Base-by-base conservation (phyloP, 345 rosid species). In the Moricandia arvensis region DNA sequence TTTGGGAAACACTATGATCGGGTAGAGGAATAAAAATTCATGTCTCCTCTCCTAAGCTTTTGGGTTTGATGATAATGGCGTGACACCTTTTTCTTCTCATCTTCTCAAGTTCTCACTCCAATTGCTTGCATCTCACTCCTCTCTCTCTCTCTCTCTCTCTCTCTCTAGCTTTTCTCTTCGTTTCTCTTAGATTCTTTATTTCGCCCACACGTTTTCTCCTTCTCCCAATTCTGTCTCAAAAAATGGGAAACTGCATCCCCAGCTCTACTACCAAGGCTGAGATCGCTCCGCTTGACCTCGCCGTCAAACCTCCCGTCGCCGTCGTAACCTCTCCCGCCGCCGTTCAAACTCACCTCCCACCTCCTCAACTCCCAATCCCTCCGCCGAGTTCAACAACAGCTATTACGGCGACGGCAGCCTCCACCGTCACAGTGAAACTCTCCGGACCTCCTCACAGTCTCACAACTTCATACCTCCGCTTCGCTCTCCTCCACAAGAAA, bases 401-500 rank as follows among this genome's bases (percentile, higher is more conserved):
- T 9, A n/a, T n/a, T n/a, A 7, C 81, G 9, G 4, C 74, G 51
- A 24, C 76, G 49, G 13, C 80, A 9, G 10, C 72, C 37, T 27
- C 67, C 49, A 0, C 86, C 72, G 7, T 80, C 7, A 54, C 83
- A 5, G 88, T 84, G 51, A 79, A 63, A 7, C 51, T 88, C 26
- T 58, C 29, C 68, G 86, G 90, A 53, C 79, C 84, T 10, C 7
- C 84, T 1, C 53, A 71, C 59, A 78, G 85, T 68, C 51, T 73
- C 0, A 66, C 67, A 59, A 81, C 89, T 0, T 45, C 77, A 2
- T 90, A 88, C 66, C 24, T 88, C 76, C 89, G 88, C 1, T 82
- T 82, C 59, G 93, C 89, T 3, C 86, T 88, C 26, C 85, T 83
- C 12, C 86, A 80, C 78, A 90, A 90, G 62, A 75, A 70, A 7